A percentile compares a stretch with the other conserved stretches of the same genome.
phyloP scores from a whole-genome alignment of 148 eudicot species.

The Fagopyrum esculentum region DNA sequence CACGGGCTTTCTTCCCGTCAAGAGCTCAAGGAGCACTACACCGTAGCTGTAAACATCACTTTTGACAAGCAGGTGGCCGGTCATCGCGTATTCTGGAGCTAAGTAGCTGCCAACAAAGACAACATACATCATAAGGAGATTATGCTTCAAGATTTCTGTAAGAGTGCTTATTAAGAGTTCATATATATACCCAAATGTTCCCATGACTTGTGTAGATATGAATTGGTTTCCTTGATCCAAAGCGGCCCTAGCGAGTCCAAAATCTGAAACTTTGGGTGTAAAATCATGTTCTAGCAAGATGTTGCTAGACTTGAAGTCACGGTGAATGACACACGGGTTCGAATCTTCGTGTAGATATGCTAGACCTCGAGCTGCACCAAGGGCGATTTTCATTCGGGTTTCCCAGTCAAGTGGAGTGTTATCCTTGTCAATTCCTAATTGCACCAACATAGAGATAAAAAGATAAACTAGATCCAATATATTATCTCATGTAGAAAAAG shows the following conservation, averaged over 20 bases:
- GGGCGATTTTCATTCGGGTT: constrained; percentile 82
- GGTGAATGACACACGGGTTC: constrained; percentile 90
- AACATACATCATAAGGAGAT: neutral
- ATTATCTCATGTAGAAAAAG: neutral
- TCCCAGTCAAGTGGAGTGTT: constrained; percentile 73
- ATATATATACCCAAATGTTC: constrained; percentile 82
- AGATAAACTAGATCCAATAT: no score
- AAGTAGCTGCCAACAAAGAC: constrained; percentile 45
- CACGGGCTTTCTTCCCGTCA: constrained; percentile 89
- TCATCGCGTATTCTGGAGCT: constrained; percentile 97
- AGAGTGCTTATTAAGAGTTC: neutral
- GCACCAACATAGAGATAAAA: neutral
- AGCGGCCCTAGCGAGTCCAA: constrained; percentile 84
- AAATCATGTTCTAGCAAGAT: constrained; percentile 88
- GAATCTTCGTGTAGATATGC: constrained; percentile 98
- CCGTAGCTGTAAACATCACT: constrained; percentile 98
- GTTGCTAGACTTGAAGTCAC: constrained; percentile 97
- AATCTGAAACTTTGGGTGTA: constrained; percentile 93
- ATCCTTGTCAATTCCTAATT: constrained; percentile 59
- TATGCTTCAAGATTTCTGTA: neutral
- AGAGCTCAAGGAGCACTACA: constrained; percentile 95
- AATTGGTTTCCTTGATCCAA: constrained; percentile 60
- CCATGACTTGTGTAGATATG: constrained; percentile 89
- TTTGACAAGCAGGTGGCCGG: constrained; percentile 88
- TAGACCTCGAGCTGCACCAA: constrained; percentile 90